A percentile compares a stretch with the other conserved stretches of the same genome.
phyloP scores from a whole-genome alignment of 441 rosid genomes.

The Eugenia klotzschiana region DNA sequence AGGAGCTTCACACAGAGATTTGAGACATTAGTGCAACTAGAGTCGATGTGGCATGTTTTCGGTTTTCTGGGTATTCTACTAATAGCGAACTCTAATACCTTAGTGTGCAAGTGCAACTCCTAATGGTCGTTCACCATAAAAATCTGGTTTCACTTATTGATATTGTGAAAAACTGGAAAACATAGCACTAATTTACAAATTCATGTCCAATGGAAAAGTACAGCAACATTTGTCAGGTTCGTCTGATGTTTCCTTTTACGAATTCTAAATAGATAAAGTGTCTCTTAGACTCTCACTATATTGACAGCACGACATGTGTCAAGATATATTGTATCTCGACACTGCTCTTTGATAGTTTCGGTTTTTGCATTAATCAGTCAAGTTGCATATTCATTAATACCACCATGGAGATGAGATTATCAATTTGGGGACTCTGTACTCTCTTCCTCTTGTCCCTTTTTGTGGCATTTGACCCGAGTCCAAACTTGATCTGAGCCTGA shows the following conservation, averaged over 20 bases:
- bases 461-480: background rate
- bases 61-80: background rate
- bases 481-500: background rate
- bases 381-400: background rate
- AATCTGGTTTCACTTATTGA: constrained; percentile 1
- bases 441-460: background rate
- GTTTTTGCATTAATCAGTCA: background rate
- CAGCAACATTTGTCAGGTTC: background rate
- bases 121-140: constrained; percentile 1
- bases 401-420: background rate
- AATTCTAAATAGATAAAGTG: background rate
- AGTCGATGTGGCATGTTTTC: background rate
- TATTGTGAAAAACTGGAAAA: background rate
- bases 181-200: background rate
- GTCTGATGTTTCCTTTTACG: background rate
- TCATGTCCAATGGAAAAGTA: background rate
- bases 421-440: background rate
- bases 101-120: background rate
- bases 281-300: background rate
- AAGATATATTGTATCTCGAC: background rate
- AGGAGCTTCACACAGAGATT: background rate
- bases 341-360: background rate
- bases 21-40: background rate
- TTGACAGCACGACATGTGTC: background rate
- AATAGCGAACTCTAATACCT: background rate